Percentiles rank a stretch among this genome's conserved stretches.
Conservation (phyloP, 176 grass and related monocot genomes). For the Cenchrus fungigraminus region DNA sequence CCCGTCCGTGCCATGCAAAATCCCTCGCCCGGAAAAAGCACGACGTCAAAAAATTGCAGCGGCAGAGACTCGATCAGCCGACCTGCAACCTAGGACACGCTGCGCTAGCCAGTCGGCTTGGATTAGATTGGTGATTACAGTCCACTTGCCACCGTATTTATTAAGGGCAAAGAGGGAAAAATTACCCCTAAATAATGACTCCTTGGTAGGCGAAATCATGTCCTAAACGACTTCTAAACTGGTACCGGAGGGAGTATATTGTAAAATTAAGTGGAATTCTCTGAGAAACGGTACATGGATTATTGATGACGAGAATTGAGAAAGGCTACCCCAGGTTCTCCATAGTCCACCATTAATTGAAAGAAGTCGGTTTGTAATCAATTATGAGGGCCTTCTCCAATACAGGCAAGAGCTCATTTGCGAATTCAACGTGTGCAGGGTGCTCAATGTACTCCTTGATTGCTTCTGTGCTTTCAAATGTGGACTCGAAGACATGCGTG, state of each 20-base stretch:
- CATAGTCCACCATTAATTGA: constrained; percentile 13
- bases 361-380: constrained; percentile 58
- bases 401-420: constrained; percentile 54
- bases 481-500: constrained; percentile 89
- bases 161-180: no score
- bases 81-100: no score
- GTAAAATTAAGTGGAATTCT: background rate
- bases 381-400: constrained; percentile 67
- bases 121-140: no score
- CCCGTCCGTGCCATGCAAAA: no score
- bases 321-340: background rate
- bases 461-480: constrained; percentile 72
- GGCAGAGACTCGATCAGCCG: no score
- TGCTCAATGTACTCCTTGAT: constrained; percentile 79
- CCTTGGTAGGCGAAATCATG: no score
- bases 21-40: no score
- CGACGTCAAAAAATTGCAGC: no score
- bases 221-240: no score
- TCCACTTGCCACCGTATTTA: no score
- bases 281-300: background rate
- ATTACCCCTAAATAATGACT: no score
- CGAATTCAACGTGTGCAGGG: constrained; percentile 73
- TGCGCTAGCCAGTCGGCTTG: no score
- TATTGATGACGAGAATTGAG: background rate
- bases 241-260: background rate